phyloP scores from a whole-genome alignment of 768 basidiomycete species.

The Sporobolomyces phaffii region DNA sequence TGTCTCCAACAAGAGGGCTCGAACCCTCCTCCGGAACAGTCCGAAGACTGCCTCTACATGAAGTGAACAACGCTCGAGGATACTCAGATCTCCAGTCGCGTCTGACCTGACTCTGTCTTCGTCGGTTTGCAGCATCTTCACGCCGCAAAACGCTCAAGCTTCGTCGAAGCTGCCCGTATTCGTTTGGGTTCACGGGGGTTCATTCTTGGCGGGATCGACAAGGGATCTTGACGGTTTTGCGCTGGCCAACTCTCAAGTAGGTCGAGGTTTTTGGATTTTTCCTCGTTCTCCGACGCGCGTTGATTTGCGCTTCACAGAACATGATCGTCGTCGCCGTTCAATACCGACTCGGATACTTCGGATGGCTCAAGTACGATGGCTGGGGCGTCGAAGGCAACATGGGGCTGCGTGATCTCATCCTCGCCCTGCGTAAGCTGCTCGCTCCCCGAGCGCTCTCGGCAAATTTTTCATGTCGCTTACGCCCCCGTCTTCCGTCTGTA shows the following conservation, averaged over 20 bases:
- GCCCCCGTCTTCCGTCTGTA: too few relatives aligned
- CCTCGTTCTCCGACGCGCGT: neutral
- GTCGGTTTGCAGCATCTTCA: slow-evolving; percentile 52
- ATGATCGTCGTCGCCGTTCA: slow-evolving; percentile 77
- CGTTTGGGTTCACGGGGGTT: slow-evolving; percentile 64
- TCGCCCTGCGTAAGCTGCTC: slow-evolving; percentile 50
- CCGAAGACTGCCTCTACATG: slow-evolving; percentile 78
- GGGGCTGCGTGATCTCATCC: slow-evolving; percentile 63
- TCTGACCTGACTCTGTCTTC: slow-evolving; percentile 41
- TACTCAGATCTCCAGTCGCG: too few relatives aligned
- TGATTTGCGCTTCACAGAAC: slow-evolving; percentile 50
- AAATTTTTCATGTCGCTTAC: neutral
- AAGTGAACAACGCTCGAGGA: slow-evolving; percentile 54
- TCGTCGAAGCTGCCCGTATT: slow-evolving; percentile 42
- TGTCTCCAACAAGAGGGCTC: slow-evolving; percentile 60
- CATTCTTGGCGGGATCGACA: slow-evolving; percentile 65
- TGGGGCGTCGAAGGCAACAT: slow-evolving; percentile 53
- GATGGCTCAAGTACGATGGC: slow-evolving; percentile 44
- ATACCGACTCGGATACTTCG: slow-evolving; percentile 71
- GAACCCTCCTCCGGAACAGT: slow-evolving; percentile 47
- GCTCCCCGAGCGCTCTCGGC: neutral
- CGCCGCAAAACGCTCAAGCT: slow-evolving; percentile 48
- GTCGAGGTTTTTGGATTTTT: neutral
- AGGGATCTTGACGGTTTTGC: slow-evolving; percentile 68
- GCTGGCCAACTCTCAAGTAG: slow-evolving; percentile 54